phyloP scores from a whole-genome alignment of 805 yeast genomes.

The Metschnikowia colocasiae region DNA sequence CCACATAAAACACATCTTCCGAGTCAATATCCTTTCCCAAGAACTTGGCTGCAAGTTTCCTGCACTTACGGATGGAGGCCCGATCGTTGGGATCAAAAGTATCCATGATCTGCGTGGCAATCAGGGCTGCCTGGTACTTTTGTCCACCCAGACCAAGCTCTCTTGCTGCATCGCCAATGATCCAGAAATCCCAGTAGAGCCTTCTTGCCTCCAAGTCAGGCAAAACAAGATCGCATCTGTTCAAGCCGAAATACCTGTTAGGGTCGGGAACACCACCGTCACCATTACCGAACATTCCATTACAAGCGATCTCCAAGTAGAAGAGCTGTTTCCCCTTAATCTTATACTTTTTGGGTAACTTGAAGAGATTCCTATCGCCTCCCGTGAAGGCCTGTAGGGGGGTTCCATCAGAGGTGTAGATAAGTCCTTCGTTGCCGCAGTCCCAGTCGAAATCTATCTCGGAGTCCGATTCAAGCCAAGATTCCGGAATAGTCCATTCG shows the following conservation, averaged over 20 bases:
- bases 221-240: constrained; percentile 70
- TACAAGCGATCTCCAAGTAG: constrained; percentile 87
- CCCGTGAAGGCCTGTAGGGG: constrained; percentile 85
- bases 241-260: constrained; percentile 65
- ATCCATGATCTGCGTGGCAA: constrained; percentile 82
- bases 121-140: constrained; percentile 72
- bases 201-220: constrained; percentile 81
- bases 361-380: constrained; percentile 75
- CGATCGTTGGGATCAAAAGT: constrained; percentile 71
- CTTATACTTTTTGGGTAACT: constrained; percentile 46
- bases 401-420: constrained; percentile 61
- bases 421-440: constrained; percentile 78
- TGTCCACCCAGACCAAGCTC: constrained; percentile 69
- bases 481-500: constrained; percentile 56
- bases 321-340: constrained; percentile 56
- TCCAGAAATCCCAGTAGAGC: constrained; percentile 77
- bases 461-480: constrained; percentile 45
- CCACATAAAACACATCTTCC: constrained; percentile 46
- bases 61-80: constrained; percentile 54
- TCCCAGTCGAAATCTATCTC: constrained; percentile 77
- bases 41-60: constrained; percentile 58
- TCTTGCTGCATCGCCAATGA: constrained; percentile 86
- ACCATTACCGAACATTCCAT: constrained; percentile 84
- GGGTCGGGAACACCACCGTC: constrained; percentile 68
- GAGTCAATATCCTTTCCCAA: constrained; percentile 67